Evolutionary conservation across 192 early-diverging fungal species (phyloP).

Genomic region (Coemansia reversa): DNA sequence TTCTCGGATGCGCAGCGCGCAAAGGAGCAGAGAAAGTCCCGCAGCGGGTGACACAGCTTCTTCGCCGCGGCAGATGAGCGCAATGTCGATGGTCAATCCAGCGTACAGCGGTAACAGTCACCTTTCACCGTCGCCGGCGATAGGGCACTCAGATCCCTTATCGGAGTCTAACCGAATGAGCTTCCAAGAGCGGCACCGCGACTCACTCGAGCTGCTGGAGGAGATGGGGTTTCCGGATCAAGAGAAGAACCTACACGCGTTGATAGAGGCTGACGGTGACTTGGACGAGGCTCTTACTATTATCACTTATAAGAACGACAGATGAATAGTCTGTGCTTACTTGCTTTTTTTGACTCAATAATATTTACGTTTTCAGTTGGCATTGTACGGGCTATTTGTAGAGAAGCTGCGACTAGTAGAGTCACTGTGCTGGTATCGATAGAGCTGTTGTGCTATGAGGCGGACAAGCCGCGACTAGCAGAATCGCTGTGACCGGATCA

Average conservation of each 20-base stretch:
- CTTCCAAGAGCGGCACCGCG: constrained; percentile 59
- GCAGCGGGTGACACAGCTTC: constrained; percentile 4
- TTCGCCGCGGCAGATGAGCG: constrained; percentile 18
- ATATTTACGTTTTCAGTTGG: too few species aligned
- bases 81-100: constrained; percentile 22
- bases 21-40: not conserved
- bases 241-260: constrained; percentile 79
- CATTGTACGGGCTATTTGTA: too few species aligned
- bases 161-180: constrained; percentile 1
- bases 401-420: too few species aligned
- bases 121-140: constrained; percentile 1
- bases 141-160: not conserved
- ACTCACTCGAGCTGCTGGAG: constrained; percentile 71
- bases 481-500: too few species aligned
- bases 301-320: constrained; percentile 27
- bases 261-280: constrained; percentile 83
- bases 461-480: too few species aligned
- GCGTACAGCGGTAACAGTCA: not conserved
- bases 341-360: not conserved
- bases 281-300: constrained; percentile 81
- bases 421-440: too few species aligned
- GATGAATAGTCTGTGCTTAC: not conserved
- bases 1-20: not conserved
- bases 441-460: too few species aligned
- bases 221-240: constrained; percentile 95